Base-by-base conservation (phyloP, 345 rosid species). In the Euphorbia lathyris region DNA sequence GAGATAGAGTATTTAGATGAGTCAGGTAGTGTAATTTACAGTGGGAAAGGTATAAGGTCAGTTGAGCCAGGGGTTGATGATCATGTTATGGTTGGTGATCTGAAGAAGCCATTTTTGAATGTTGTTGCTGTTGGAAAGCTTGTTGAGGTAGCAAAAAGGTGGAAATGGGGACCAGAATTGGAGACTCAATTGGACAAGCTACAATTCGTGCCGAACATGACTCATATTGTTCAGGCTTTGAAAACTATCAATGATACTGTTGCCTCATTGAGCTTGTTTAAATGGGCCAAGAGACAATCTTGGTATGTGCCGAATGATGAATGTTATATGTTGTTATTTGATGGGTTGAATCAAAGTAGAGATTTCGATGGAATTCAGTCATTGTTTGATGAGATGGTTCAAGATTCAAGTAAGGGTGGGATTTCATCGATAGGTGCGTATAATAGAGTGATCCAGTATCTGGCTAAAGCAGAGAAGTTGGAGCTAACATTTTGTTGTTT, bases 101-200 rank as follows among this genome's bases (percentile, higher is more conserved):
- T 90, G 51, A 92, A 83, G 84, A 95, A 90, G 81, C 97, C 99
- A 7, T 59, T 89, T 34, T 56, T 83, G 81, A 92, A 90, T 77
- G 83, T 90, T 66, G 88, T 90, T 23, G 90, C 94, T 0, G 98
- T 92, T 43, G 88, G 96, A 0, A 92, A 95, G 87, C 85, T 92
- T 67, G 94, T 90, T 67, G 99, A 95, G 79, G 83, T 90, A 73
- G 93, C 89, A 56, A 87, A 84, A 83, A 83, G 98, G 81, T 95
- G 99, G 98, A 92, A 85, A 80, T 95, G 99, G 99, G 99, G 99
- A n/a, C 98, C 94, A 0, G 97, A 92, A 79, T 73, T 95, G 66
- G 99, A 95, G 81, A 86, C 80, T 27, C 97, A 95, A 3, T 77
- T 95, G 78, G 90, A 90, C 65, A 90, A 83, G 73, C 83, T 95